A percentile compares a stretch with the other conserved stretches of the same genome.
These are phyloP conservation scores for Mycena rebaudengoi DNA, from an alignment of 768 basidiomycete species.

Conservation along the genomic window DNA sequence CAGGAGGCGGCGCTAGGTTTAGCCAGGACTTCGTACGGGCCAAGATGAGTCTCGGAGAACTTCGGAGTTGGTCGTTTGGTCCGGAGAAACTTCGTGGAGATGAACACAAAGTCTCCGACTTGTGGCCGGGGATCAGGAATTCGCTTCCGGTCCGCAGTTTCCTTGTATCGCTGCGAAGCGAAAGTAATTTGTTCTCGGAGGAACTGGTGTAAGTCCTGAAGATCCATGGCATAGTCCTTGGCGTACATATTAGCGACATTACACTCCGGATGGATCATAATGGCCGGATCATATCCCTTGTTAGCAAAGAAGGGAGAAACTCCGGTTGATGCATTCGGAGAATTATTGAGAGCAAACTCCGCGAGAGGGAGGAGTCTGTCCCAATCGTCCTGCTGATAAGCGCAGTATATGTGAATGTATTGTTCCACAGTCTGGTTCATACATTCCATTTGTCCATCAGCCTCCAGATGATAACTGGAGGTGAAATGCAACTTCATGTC, in stretches of 20 bases:
- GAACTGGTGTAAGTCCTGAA: not conserved
- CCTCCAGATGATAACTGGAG: not conserved
- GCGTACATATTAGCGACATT: not conserved
- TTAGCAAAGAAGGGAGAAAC: conserved; percentile 42
- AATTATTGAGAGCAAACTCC: conserved; percentile 34
- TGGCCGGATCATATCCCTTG: conserved; percentile 39
- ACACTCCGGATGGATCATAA: conserved; percentile 27
- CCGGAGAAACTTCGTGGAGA: not conserved
- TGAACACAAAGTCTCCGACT: not conserved
- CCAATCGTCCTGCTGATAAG: too few relatives aligned
- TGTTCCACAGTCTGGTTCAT: conserved; percentile 31
- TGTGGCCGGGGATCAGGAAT: too few relatives aligned
- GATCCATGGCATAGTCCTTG: not conserved
- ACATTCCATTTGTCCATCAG: not conserved
- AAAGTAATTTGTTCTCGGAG: not conserved
- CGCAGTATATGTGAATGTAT: conserved; percentile 33
- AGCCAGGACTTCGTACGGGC: conserved; percentile 31
- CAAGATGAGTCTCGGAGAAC: conserved; percentile 29
- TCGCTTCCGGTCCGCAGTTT: not conserved
- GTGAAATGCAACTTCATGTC: conserved; percentile 21
- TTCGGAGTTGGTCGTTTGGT: conserved; percentile 24
- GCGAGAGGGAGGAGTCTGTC: too few relatives aligned
- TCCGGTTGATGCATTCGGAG: conserved; percentile 34
- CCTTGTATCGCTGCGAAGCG: not conserved
- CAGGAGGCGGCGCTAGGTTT: conserved; percentile 28